Evolutionary conservation across 306 rosid genomes (phyloP).

Genomic region (Inga leiocalycina): DNA sequence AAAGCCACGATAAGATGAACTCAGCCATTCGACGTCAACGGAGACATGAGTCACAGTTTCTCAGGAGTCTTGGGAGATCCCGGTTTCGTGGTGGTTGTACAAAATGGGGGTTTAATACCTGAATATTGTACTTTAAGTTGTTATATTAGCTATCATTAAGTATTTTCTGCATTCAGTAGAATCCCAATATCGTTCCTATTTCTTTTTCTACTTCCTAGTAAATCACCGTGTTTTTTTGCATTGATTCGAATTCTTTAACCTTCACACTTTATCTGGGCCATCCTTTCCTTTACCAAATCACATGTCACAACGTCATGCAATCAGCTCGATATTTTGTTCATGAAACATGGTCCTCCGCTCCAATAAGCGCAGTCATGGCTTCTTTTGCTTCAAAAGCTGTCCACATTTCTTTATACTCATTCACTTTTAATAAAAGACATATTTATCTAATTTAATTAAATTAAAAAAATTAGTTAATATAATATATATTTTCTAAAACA

Average conservation of each 20-base stretch:
- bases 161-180: neutral
- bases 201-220: neutral
- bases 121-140: conserved; percentile 32
- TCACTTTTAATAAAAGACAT: too few species aligned
- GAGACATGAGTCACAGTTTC: conserved; percentile 34
- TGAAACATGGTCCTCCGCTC: neutral
- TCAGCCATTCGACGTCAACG: conserved; percentile 26
- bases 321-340: neutral
- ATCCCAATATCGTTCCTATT: neutral
- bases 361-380: neutral
- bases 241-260: neutral
- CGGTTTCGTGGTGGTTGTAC: conserved; percentile 45
- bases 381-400: neutral
- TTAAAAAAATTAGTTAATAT: too few species aligned
- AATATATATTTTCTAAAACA: too few species aligned
- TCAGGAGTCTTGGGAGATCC: conserved; percentile 9
- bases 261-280: neutral
- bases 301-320: neutral
- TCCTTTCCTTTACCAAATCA: neutral
- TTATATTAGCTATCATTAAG: neutral
- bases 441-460: too few species aligned
- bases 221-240: conserved; percentile 1
- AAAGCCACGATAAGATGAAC: conserved; percentile 32
- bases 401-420: neutral
- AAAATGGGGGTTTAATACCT: conserved; percentile 41